Conservation (phyloP, 495 filamentous ascomycete genomes). For the Immersiella caudata region DNA sequence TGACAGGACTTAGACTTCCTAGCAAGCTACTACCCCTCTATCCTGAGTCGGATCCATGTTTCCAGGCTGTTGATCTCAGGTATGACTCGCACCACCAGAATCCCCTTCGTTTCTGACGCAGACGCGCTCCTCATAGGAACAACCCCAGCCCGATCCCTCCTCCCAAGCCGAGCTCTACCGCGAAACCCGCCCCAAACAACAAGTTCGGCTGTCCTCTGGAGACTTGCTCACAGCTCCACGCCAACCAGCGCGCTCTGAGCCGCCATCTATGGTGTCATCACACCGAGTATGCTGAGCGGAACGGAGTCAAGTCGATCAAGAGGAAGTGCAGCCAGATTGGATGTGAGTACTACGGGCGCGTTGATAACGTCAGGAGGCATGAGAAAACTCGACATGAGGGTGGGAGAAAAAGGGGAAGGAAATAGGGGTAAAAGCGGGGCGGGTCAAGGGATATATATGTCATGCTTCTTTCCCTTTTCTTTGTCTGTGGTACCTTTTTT, state of each 20-base stretch:
- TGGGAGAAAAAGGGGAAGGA: not conserved
- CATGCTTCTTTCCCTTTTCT: too few species aligned
- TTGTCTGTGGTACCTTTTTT: too few species aligned
- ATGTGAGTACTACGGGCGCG: not conserved
- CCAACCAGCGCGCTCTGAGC: not conserved
- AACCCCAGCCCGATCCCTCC: too few species aligned
- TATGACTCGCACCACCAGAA: too few species aligned
- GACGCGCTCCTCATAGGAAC: too few species aligned
- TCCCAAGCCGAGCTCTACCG: not conserved
- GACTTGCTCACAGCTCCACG: not conserved
- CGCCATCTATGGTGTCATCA: not conserved
- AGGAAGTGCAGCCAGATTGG: not conserved
- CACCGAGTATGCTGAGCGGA: not conserved
- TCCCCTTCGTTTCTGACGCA: too few species aligned
- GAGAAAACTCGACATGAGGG: not conserved
- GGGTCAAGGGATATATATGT: too few species aligned
- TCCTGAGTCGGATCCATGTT: too few species aligned
- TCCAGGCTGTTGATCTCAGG: too few species aligned
- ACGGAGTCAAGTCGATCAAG: not conserved
- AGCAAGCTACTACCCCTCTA: too few species aligned
- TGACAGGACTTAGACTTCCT: too few species aligned
- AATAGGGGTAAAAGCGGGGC: too few species aligned
- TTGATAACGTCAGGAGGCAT: slow-evolving; percentile 1
- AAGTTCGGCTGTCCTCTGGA: not conserved
- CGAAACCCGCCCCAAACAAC: not conserved